A percentile compares a stretch with the other conserved stretches of the same genome.
These are phyloP conservation scores for Populus hybrid DNA, from an alignment of 441 rosid species.

Conservation along the genomic window DNA sequence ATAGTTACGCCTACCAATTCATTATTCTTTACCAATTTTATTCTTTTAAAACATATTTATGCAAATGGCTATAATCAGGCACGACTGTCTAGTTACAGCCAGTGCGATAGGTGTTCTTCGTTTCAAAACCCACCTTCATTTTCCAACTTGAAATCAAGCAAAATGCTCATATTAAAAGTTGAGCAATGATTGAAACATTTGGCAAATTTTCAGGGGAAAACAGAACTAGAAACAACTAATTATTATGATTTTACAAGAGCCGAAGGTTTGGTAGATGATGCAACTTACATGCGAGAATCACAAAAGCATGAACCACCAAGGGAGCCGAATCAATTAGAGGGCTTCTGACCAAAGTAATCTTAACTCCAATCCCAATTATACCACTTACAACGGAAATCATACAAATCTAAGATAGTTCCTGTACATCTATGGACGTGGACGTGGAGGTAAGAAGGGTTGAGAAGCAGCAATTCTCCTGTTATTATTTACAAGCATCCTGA, in stretches of 20 bases:
- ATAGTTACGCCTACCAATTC: constrained; percentile 12
- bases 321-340: constrained; percentile 12
- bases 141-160: background rate
- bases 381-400: constrained; percentile 27
- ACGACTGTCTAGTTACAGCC: background rate
- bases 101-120: background rate
- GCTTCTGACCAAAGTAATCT: constrained; percentile 18
- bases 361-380: constrained; percentile 21
- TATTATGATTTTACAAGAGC: constrained; percentile 14
- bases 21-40: constrained; percentile 7
- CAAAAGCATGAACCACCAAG: background rate
- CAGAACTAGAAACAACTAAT: constrained; percentile 3
- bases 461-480: constrained; percentile 27
- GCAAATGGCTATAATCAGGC: background rate
- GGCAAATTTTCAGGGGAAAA: background rate
- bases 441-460: constrained; percentile 29
- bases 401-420: constrained; percentile 38
- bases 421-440: constrained; percentile 31
- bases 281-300: constrained; percentile 22
- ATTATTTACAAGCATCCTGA: constrained; percentile 41
- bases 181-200: background rate
- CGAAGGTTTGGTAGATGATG: constrained; percentile 21
- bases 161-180: background rate
- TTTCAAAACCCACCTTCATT: background rate
- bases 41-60: constrained; percentile 2